Evolutionary conservation across 768 basidiomycete genomes (phyloP).

Genomic region (Mycena polygramma): DNA sequence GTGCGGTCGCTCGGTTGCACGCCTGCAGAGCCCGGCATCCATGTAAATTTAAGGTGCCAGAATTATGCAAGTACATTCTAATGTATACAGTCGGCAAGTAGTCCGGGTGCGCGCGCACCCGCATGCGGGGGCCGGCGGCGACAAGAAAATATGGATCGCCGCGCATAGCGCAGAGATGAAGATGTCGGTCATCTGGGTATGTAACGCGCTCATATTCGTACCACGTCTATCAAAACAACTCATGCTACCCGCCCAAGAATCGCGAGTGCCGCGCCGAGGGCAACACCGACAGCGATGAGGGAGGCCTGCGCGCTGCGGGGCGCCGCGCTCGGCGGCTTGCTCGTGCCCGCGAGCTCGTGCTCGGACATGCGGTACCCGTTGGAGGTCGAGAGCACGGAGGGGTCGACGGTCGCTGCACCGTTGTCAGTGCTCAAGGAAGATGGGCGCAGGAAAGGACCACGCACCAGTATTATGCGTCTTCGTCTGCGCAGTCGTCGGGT

Average conservation of each 20-base stretch:
- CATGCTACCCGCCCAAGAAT: neutral
- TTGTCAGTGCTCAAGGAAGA: neutral
- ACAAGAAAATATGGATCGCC: too few species aligned
- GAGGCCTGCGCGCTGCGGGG: neutral
- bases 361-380: conserved; percentile 16
- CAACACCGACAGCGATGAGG: neutral
- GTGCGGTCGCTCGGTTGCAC: too few species aligned
- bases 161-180: too few species aligned
- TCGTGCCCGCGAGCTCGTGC: conserved; percentile 19
- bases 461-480: conserved; percentile 12
- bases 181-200: too few species aligned
- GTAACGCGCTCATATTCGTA: too few species aligned
- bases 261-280: neutral
- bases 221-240: too few species aligned
- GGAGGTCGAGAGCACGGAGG: conserved; percentile 5
- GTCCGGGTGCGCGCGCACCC: too few species aligned
- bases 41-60: too few species aligned
- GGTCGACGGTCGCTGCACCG: conserved; percentile 4
- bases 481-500: conserved; percentile 6
- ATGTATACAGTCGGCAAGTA: too few species aligned
- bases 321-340: conserved; percentile 16
- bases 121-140: too few species aligned
- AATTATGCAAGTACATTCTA: too few species aligned
- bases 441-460: neutral
- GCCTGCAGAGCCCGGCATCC: too few species aligned